Conservation (phyloP, 805 yeast species). For the Monosporozyma solicola region DNA sequence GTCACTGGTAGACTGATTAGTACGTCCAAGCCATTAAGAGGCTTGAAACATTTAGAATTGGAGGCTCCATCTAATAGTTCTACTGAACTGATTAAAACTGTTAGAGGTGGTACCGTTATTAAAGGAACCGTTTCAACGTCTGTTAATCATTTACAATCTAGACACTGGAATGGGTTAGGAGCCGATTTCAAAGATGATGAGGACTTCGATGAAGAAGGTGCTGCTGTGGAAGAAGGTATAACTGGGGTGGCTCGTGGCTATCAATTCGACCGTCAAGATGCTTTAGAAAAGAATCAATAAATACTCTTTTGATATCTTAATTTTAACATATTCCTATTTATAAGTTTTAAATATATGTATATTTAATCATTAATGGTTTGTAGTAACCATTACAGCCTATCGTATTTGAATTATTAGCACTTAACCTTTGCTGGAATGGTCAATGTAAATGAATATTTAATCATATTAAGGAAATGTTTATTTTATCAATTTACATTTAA, state of each 20-base stretch:
- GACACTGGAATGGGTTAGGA: conserved; percentile 87
- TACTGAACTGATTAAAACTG: conserved; percentile 42
- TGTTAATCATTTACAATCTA: conserved; percentile 60
- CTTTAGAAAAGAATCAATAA: conserved; percentile 1
- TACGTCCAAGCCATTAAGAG: conserved; percentile 68
- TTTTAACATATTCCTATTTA: not conserved
- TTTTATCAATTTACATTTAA: no score
- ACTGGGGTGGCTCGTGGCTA: conserved; percentile 90
- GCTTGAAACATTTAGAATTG: conserved; percentile 53
- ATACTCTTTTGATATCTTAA: not conserved
- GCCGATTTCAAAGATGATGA: conserved; percentile 59
- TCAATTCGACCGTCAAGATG: conserved; percentile 31
- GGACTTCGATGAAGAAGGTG: conserved; percentile 49
- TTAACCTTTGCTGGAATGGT: no score
- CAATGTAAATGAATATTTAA: no score
- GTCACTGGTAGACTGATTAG: conserved; percentile 72
- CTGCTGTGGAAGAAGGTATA: conserved; percentile 72
- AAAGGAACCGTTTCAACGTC: conserved; percentile 83
- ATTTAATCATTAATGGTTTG: not conserved
- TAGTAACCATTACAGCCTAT: not conserved
- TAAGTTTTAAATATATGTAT: not conserved
- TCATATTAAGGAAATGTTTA: no score
- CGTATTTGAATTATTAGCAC: no score
- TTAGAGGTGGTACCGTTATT: conserved; percentile 53
- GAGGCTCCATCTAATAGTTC: conserved; percentile 33